A percentile compares a stretch with the other conserved stretches of the same genome.
These are phyloP conservation scores for Verbena officinalis DNA, from an alignment of 257 asterid genomes.

Conservation along the genomic window DNA sequence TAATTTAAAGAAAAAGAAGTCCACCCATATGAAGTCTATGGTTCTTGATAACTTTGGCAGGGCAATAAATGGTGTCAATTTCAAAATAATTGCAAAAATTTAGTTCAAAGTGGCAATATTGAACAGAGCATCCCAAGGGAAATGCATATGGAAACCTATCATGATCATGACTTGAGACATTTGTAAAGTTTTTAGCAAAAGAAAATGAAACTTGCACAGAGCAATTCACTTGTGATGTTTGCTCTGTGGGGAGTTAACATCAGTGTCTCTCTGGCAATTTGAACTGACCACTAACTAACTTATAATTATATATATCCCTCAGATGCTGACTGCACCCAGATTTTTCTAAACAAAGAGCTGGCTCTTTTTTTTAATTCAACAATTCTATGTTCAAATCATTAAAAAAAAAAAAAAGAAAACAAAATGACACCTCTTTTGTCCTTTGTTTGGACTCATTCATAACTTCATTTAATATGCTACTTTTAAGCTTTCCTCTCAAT, in stretches of 20 bases:
- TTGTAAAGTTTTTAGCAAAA: constrained; percentile 30
- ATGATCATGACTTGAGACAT: too few relatives aligned
- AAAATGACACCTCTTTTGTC: constrained; percentile 39
- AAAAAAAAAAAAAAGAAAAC: too few relatives aligned
- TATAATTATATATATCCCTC: constrained; percentile 12
- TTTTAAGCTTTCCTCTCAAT: too few relatives aligned
- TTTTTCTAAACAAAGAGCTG: constrained; percentile 36
- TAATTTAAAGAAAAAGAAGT: neutral
- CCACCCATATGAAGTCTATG: constrained; percentile 13
- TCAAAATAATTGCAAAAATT: constrained; percentile 10
- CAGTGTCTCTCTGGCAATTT: constrained; percentile 41
- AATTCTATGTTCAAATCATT: too few relatives aligned
- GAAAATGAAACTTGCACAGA: constrained; percentile 39
- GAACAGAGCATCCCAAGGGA: constrained; percentile 12
- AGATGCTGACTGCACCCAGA: constrained; percentile 22
- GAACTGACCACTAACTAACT: constrained; percentile 43
- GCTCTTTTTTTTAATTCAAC: too few relatives aligned
- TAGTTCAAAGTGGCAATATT: neutral
- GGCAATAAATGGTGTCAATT: constrained; percentile 13
- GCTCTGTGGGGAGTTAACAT: constrained; percentile 31
- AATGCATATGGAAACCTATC: constrained; percentile 7
- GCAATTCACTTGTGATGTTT: constrained; percentile 56
- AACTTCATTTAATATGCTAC: constrained; percentile 9
- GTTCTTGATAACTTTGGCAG: constrained; percentile 22
- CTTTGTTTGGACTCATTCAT: constrained; percentile 10